A percentile compares a stretch with the other conserved stretches of the same genome.
These are phyloP conservation scores for Bromus sterilis DNA, from an alignment of 176 grass and related monocot species.

Conservation along the genomic window DNA sequence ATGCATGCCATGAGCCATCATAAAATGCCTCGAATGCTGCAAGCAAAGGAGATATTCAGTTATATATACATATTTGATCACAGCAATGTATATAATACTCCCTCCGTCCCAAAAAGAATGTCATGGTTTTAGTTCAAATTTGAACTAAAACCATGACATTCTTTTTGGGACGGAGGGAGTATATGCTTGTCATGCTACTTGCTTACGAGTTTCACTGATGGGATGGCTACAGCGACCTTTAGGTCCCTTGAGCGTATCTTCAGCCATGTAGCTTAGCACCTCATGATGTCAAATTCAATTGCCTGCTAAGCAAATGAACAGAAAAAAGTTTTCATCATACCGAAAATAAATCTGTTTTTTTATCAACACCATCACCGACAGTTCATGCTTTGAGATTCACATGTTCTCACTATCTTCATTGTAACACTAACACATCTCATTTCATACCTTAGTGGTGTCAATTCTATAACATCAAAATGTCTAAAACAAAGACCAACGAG, in stretches of 20 bases:
- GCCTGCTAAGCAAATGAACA: background rate
- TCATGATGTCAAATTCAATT: constrained; percentile 2
- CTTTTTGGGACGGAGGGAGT: too few relatives aligned
- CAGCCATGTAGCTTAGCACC: background rate
- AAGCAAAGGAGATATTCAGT: background rate
- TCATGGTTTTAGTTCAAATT: too few relatives aligned
- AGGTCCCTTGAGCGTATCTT: constrained; percentile 19
- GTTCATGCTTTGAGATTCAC: too few relatives aligned
- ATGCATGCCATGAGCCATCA: constrained; percentile 72
- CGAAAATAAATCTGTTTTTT: background rate
- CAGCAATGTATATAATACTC: too few relatives aligned
- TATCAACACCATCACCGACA: too few relatives aligned
- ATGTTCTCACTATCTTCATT: too few relatives aligned
- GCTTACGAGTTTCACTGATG: constrained; percentile 37
- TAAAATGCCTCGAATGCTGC: constrained; percentile 79
- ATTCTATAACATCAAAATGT: too few relatives aligned
- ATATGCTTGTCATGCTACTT: background rate
- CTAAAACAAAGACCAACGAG: too few relatives aligned
- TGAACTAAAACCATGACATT: too few relatives aligned
- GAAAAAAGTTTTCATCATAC: background rate
- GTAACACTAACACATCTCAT: too few relatives aligned
- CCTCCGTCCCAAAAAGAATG: too few relatives aligned
- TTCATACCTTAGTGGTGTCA: too few relatives aligned
- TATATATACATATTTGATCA: background rate
- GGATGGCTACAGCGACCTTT: constrained; percentile 9